Percentiles rank a stretch among this genome's conserved stretches.
Conservation (phyloP, 169 alveolate species). For the Plasmodium vivax region DNA sequence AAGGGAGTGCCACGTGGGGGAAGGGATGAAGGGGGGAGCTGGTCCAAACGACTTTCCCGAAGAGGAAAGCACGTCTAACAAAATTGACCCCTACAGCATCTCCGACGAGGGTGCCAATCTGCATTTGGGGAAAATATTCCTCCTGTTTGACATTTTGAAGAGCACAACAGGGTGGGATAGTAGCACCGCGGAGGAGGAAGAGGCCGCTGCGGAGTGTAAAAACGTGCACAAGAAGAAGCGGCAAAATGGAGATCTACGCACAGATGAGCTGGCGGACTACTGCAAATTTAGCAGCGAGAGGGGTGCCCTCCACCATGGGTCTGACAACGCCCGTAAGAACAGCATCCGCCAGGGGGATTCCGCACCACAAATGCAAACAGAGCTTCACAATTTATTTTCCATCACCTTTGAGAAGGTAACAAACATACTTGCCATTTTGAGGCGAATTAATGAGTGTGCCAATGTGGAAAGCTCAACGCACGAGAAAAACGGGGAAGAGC, state of each 20-base stretch:
- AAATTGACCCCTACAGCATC: not conserved
- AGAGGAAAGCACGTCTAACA: not conserved
- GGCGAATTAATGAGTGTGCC: not conserved
- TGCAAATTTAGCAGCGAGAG: not conserved
- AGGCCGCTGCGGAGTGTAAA: not conserved
- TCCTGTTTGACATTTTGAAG: slow-evolving; percentile 27
- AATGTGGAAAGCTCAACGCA: not conserved
- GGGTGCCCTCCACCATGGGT: not conserved
- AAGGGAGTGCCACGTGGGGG: not conserved
- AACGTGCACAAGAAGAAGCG: not conserved
- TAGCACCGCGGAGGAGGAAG: not conserved
- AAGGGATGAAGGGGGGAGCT: not conserved
- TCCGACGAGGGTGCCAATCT: not conserved
- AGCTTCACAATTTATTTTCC: slow-evolving; percentile 10
- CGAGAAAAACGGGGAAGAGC: not conserved
- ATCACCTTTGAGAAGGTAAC: slow-evolving; percentile 21
- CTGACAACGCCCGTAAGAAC: not conserved
- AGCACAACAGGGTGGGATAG: not conserved
- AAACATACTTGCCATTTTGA: slow-evolving; percentile 5
- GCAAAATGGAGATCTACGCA: not conserved
- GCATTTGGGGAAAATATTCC: slow-evolving; percentile 8
- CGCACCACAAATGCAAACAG: not conserved
- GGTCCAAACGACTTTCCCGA: not conserved
- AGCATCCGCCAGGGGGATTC: not conserved
- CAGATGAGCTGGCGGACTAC: not conserved